Evolutionary conservation across 345 rosid genomes (phyloP).

Genomic region (Linum usitatissimum): DNA sequence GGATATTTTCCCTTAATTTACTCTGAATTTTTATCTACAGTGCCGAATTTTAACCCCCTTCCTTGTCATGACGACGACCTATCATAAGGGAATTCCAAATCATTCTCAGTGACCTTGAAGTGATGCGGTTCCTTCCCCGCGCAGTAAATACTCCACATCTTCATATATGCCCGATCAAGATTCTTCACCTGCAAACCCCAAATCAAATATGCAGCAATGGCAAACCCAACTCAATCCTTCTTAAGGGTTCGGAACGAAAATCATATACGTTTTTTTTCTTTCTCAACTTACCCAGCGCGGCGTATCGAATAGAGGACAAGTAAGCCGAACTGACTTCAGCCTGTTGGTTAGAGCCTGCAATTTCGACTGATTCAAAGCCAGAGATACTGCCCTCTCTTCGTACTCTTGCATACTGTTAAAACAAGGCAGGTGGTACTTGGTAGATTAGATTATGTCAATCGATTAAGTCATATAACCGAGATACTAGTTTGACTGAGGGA

Average conservation of each 20-base stretch:
- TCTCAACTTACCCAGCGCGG: conserved; percentile 71
- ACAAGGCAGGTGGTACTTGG: background rate
- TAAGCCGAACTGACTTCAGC: conserved; percentile 60
- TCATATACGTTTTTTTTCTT: too few species aligned
- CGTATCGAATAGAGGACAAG: conserved; percentile 90
- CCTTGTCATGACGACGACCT: conserved; percentile 3
- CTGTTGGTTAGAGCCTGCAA: conserved; percentile 58
- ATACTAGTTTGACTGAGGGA: background rate
- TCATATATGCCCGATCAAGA: conserved; percentile 77
- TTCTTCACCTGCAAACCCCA: conserved; percentile 57
- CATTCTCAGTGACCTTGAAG: conserved; percentile 77
- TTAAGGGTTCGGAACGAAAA: too few species aligned
- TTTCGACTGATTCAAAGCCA: conserved; percentile 60
- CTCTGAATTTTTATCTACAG: background rate
- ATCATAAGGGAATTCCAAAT: conserved; percentile 55
- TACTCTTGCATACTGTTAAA: conserved; percentile 70
- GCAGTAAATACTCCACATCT: conserved; percentile 91
- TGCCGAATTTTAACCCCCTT: background rate
- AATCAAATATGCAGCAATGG: too few species aligned
- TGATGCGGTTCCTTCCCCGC: conserved; percentile 64
- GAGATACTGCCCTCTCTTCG: conserved; percentile 77
- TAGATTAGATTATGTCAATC: background rate
- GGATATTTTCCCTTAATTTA: conserved; percentile 12
- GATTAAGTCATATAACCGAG: background rate
- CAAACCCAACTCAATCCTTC: too few species aligned